A percentile compares a stretch with the other conserved stretches of the same genome.
Evolutionary conservation across 257 asterid species (phyloP).

Genomic region (Solanum gracilifrons): DNA sequence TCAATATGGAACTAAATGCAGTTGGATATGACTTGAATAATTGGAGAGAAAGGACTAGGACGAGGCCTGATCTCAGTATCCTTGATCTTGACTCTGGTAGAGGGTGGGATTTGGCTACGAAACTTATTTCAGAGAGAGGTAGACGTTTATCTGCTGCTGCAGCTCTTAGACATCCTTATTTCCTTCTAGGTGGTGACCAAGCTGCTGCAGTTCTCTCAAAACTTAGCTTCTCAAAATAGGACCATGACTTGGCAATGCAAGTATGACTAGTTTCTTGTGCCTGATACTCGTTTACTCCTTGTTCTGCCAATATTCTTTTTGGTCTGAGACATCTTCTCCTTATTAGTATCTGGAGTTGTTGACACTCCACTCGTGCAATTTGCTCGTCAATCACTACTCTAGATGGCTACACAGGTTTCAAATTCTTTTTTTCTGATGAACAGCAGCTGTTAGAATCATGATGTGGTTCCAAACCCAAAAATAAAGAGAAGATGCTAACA

Average conservation of each 20-base stretch:
- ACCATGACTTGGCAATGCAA: background rate
- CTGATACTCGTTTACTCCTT: background rate
- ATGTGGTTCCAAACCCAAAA: no score
- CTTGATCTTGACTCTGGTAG: constrained; percentile 92
- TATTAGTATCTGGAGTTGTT: background rate
- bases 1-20: constrained; percentile 58
- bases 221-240: constrained; percentile 39
- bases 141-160: constrained; percentile 83
- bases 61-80: constrained; percentile 62
- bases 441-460: background rate
- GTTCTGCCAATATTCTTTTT: background rate
- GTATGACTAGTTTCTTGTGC: background rate
- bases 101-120: constrained; percentile 95
- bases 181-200: constrained; percentile 82
- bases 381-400: background rate
- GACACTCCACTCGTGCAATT: background rate
- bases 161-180: constrained; percentile 92
- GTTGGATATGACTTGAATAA: constrained; percentile 68
- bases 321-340: background rate
- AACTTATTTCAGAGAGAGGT: constrained; percentile 73
- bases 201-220: constrained; percentile 89
- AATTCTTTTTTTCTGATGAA: background rate
- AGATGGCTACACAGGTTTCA: background rate
- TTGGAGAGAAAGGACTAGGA: constrained; percentile 77
- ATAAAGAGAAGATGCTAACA: no score